Percentiles rank a stretch among this genome's conserved stretches.
Evolutionary conservation across 2,329 filamentous ascomycete genomes (phyloP).

Genomic region (Fusarium succisae): DNA sequence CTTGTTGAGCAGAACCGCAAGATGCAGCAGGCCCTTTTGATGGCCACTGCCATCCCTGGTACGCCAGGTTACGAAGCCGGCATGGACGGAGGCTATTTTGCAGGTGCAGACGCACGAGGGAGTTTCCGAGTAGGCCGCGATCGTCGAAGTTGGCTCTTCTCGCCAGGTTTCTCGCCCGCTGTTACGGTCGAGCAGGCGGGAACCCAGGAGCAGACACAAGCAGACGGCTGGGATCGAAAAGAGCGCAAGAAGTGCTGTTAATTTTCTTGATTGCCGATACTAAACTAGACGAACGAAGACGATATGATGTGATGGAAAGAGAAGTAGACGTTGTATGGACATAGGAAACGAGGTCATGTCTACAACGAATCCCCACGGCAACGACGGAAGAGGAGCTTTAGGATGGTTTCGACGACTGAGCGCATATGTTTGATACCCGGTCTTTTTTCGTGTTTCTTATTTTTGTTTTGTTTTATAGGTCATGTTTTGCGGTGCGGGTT

Average conservation of each 20-base stretch:
- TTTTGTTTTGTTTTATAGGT: slow-evolving; percentile 25
- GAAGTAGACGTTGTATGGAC: slow-evolving; percentile 20
- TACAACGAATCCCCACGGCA: slow-evolving; percentile 14
- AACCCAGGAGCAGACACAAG: slow-evolving; percentile 42
- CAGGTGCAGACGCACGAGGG: slow-evolving; percentile 55
- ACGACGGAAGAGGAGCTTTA: slow-evolving; percentile 21
- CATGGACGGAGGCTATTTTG: slow-evolving; percentile 62
- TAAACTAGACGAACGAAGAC: not conserved
- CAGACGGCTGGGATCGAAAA: slow-evolving; percentile 35
- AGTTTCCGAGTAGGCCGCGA: slow-evolving; percentile 69
- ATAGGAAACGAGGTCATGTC: slow-evolving; percentile 2
- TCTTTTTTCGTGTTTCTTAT: slow-evolving; percentile 17
- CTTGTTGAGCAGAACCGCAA: slow-evolving; percentile 72
- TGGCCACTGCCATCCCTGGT: slow-evolving; percentile 63
- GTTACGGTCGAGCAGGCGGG: slow-evolving; percentile 58
- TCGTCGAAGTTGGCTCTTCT: slow-evolving; percentile 67
- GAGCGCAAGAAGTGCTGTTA: slow-evolving; percentile 46
- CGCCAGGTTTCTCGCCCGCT: slow-evolving; percentile 62
- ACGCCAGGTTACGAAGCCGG: slow-evolving; percentile 58
- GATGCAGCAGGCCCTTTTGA: slow-evolving; percentile 67
- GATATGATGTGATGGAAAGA: slow-evolving; percentile 7
- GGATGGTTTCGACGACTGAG: slow-evolving; percentile 29
- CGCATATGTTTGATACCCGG: slow-evolving; percentile 43
- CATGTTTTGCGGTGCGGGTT: slow-evolving; percentile 25
- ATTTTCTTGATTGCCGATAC: not conserved